These are phyloP conservation scores for Gastrodia elata DNA, from an alignment of 106 monocot species.

Conservation along the genomic window DNA sequence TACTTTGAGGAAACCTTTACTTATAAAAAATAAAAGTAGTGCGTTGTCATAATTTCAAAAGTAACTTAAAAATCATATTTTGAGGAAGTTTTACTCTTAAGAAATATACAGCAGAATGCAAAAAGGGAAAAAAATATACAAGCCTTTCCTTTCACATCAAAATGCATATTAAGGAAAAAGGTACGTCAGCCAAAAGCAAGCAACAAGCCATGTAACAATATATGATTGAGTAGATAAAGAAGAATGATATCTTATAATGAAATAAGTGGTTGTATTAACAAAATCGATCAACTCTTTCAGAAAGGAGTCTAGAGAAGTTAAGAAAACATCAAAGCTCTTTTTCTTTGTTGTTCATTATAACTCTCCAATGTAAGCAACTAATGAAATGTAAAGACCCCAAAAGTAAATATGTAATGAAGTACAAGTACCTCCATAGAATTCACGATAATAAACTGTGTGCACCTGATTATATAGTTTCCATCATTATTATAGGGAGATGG, in stretches of 20 bases:
- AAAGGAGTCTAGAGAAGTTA: background rate
- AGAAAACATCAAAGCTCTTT: background rate
- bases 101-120: too few species aligned
- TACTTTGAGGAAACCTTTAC: background rate
- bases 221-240: background rate
- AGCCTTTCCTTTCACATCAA: background rate
- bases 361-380: background rate
- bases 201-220: background rate
- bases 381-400: background rate
- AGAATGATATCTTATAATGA: background rate
- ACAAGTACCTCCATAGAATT: background rate
- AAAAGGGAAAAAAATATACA: background rate
- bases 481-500: constrained; percentile 88
- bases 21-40: background rate
- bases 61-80: background rate
- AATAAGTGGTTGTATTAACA: background rate
- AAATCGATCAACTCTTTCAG: background rate
- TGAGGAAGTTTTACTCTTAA: too few species aligned
- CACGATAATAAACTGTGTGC: background rate
- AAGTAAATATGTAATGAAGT: background rate
- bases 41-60: too few species aligned
- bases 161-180: background rate
- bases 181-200: constrained; percentile 1
- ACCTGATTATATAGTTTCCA: constrained; percentile 96
- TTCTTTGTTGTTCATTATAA: background rate